Base-by-base conservation (phyloP, 2,329 filamentous ascomycete genomes). In the Orbilia ellipsospora region DNA sequence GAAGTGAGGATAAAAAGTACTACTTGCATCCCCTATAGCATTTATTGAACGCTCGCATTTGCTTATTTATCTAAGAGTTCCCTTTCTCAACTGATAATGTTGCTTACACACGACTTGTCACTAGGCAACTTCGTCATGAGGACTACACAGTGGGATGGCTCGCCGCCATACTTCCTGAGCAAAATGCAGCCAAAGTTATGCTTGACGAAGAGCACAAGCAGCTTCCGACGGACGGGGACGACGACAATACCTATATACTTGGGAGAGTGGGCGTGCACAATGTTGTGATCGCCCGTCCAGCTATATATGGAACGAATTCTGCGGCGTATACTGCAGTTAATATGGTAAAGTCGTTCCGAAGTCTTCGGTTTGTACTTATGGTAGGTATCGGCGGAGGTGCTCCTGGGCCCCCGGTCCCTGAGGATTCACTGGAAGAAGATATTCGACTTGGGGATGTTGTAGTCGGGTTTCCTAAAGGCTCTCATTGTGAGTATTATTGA, bases 361-460 rank as follows among this genome's bases (percentile, higher is more conserved):
- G 56, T 56, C 2, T 70, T 8, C 18, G 51, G 0, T 62, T 70
- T 31, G 42, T 56, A 1, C 59, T 70, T n/a, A 40, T 70, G 52
- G 66, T 70, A 3, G 66, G 66, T 8, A 56, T 62, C 26, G 66
- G 66, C 16, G 66, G 57, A 36, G 66, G 65, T 5, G 65, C 57
- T 2, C 65, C 65, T n/a, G 28, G 28, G 2, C 40, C 51, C 3
- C 40, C 52, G 10, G 51, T 45, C 18, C n/a, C 51, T 31, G 40
- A 56, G n/a, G 28, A 52, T 50, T 48, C 63, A 26, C 16, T 12
- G 16, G 61, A 54, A 28, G 16, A 45, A 15, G 63, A 67, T 67
- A 57, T 67, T 59, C 40, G 63, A 42, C 44, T 67, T 23, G 63
- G 63, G n/a, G 63, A 67, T 36, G 63, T 67, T 67, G 54, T 67